Base-by-base conservation (phyloP, 345 rosid genomes). In the Populus nigra region DNA sequence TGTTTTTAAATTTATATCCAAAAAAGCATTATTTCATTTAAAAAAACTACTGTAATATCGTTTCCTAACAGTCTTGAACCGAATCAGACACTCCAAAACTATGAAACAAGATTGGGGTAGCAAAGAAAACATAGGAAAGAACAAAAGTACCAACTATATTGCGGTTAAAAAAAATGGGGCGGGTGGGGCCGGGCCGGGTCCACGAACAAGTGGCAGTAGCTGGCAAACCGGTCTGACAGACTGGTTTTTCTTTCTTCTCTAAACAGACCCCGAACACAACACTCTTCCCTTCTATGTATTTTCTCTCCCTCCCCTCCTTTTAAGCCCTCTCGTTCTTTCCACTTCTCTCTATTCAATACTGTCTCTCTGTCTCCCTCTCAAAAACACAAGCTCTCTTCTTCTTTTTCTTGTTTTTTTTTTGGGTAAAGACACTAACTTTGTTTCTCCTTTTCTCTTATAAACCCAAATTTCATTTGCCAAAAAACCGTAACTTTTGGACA, bases 191-290 rank as follows among this genome's bases (percentile, higher is more conserved):
- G 18, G 7, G 33, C 16, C 75, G 80, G 80, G 71, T 25, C 80
- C 80, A 69, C 68, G 2, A 63, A 66, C 78, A 27, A 79, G 85
- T 76, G 83, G 75, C 75, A 10, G 36, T 53, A 83, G 85, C 85
- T 83, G 83, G 83, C 85, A 65, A 76, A 76, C 85, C 72, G 73
- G 61, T 31, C 75, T 47, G 78, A 76, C 85, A 76, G 85, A 22
- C 85, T 79, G 85, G 73, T 79, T 55, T 63, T 17, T 35, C 65
- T 65, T 59, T 20, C 68, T 31, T 66, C 66, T 38, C 33, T 66
- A 25, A 70, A 66, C 47, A 66, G 57, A 67, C 18, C 63, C 70
- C 25, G 53, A 25, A 45, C 83, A 57, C 71, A 66, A 72, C 66
- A 47, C 74, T 9, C 23, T 66, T 55, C 36, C 8, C 3, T 66